Conservation (phyloP, 805 yeast species). For the Yarrowia keelungensis region DNA sequence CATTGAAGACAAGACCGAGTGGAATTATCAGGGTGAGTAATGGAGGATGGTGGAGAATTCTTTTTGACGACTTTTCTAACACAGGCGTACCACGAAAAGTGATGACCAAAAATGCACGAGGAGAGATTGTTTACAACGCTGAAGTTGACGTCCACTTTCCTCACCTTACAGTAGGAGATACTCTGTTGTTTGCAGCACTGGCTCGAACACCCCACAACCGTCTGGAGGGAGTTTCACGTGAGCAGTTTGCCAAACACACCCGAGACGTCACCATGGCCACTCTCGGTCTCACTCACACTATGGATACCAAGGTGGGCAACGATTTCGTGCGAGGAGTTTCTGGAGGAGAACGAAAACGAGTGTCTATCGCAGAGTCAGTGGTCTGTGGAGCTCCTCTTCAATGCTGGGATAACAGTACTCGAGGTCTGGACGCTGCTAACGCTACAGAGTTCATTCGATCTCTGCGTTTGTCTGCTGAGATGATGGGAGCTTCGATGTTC, state of each 20-base stretch:
- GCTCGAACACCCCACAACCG: constrained; percentile 69
- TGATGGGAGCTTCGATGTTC: constrained; percentile 61
- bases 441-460: constrained; percentile 70
- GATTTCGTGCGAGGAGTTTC: constrained; percentile 73
- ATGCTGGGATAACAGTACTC: constrained; percentile 75
- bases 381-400: constrained; percentile 57
- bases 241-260: constrained; percentile 60
- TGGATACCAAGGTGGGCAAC: constrained; percentile 68
- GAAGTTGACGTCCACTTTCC: constrained; percentile 75
- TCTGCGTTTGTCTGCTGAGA: constrained; percentile 63
- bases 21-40: constrained; percentile 52
- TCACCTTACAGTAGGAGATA: constrained; percentile 69
- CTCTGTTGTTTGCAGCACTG: constrained; percentile 65
- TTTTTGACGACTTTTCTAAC: not conserved
- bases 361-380: constrained; percentile 67
- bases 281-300: constrained; percentile 59
- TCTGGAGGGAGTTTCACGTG: constrained; percentile 61
- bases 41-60: not conserved
- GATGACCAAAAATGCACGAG: constrained; percentile 62
- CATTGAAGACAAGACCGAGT: constrained; percentile 56
- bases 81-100: constrained; percentile 55
- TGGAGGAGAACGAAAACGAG: constrained; percentile 77
- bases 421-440: constrained; percentile 76
- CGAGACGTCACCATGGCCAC: constrained; percentile 62
- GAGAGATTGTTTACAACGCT: constrained; percentile 76